phyloP scores from a whole-genome alignment of 2,329 filamentous ascomycete genomes.

The Alternaria angustiovoidea region DNA sequence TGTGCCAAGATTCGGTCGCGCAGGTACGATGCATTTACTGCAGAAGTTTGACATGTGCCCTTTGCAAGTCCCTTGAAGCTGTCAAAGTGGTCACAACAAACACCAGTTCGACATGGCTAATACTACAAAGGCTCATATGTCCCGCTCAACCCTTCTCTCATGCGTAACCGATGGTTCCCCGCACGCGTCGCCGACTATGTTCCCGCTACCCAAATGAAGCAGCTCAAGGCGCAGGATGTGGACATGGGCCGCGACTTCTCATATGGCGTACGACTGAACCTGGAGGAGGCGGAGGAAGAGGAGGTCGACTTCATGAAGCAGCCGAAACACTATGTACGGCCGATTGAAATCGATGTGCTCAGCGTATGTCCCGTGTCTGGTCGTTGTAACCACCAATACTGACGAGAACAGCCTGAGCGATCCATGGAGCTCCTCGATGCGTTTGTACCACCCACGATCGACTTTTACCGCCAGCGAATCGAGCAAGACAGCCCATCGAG shows the following conservation, averaged over 20 bases:
- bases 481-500: slow-evolving; percentile 44
- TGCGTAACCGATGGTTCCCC: slow-evolving; percentile 65
- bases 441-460: slow-evolving; percentile 57
- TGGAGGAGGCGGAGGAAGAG: slow-evolving; percentile 40
- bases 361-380: slow-evolving; percentile 40
- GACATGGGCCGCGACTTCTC: slow-evolving; percentile 57
- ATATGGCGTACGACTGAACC: slow-evolving; percentile 49
- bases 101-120: slow-evolving; percentile 25
- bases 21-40: slow-evolving; percentile 36
- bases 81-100: background rate
- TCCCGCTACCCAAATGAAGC: slow-evolving; percentile 54
- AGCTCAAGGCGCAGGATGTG: slow-evolving; percentile 56
- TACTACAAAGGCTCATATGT: slow-evolving; percentile 58
- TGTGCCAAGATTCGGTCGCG: slow-evolving; percentile 60
- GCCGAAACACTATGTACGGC: slow-evolving; percentile 43
- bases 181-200: slow-evolving; percentile 62
- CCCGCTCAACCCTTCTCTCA: slow-evolving; percentile 60
- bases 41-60: background rate
- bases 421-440: slow-evolving; percentile 58
- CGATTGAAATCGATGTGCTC: slow-evolving; percentile 52
- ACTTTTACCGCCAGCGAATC: slow-evolving; percentile 58
- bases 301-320: slow-evolving; percentile 26
- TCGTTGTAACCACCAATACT: slow-evolving; percentile 16
- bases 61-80: slow-evolving; percentile 1
- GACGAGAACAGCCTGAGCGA: slow-evolving; percentile 50